Evolutionary conservation across 1,284 basidiomycete species (phyloP).

Genomic region (Tylopilus sp.): DNA sequence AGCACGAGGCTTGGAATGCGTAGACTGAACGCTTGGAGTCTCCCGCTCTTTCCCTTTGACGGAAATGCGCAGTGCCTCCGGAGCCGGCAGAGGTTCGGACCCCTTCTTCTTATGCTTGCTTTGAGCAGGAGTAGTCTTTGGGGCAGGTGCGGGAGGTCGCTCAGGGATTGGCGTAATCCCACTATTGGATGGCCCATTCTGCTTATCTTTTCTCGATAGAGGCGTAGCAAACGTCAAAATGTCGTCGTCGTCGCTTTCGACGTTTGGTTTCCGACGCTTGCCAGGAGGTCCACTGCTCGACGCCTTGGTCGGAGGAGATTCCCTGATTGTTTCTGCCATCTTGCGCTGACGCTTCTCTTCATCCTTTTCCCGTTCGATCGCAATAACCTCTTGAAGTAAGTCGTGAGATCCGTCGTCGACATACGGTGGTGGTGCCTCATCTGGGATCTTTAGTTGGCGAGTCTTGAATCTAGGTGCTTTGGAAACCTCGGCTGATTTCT

Average conservation of each 20-base stretch:
- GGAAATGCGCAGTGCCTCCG: slow-evolving; percentile 39
- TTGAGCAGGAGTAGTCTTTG: slow-evolving; percentile 28
- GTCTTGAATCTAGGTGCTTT: slow-evolving; percentile 39
- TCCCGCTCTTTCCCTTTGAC: slow-evolving; percentile 69
- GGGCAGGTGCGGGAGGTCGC: slow-evolving; percentile 21
- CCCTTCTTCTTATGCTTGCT: slow-evolving; percentile 43
- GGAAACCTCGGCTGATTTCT: slow-evolving; percentile 35
- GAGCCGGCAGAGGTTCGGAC: slow-evolving; percentile 30
- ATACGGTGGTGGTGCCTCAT: slow-evolving; percentile 58
- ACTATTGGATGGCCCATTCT: slow-evolving; percentile 24
- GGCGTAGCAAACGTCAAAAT: slow-evolving; percentile 57
- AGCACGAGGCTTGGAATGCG: slow-evolving; percentile 45
- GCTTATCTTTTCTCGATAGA: slow-evolving; percentile 56
- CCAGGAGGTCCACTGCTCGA: slow-evolving; percentile 36
- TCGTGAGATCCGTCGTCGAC: slow-evolving; percentile 76
- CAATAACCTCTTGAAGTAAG: slow-evolving; percentile 74
- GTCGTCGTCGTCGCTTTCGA: slow-evolving; percentile 52
- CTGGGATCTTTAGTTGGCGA: slow-evolving; percentile 46
- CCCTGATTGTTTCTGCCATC: slow-evolving; percentile 26
- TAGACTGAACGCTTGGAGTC: slow-evolving; percentile 29
- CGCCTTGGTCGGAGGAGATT: slow-evolving; percentile 33
- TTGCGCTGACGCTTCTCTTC: slow-evolving; percentile 42
- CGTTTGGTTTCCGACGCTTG: slow-evolving; percentile 56
- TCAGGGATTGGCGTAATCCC: slow-evolving; percentile 27
- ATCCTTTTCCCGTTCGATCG: slow-evolving; percentile 68